Evolutionary conservation across 2,329 filamentous ascomycete genomes (phyloP), one percentile per base, ranked within the genome.

Genomic region (Cladobotryum mycophilum): DNA sequence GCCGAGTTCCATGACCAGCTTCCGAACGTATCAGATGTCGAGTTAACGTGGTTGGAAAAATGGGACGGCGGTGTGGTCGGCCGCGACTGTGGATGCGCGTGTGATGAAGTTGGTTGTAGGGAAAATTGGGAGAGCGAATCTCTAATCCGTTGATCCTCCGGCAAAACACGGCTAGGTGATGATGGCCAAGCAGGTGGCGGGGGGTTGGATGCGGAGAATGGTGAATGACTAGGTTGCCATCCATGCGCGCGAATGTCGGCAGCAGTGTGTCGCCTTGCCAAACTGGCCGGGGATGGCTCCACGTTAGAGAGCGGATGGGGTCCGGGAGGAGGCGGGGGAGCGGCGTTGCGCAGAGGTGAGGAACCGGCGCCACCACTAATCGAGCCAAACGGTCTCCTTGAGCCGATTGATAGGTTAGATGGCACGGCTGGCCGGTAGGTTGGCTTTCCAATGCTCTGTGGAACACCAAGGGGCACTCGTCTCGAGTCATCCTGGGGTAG

Each of bases 201-300:
- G 2, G 73, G 68, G 11, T 82, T 82, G 3, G 85, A 84, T 7
- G 79, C 76, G 62, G 83, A 53, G 36, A 62, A 87, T 11, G 85
- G 87, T 5, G 85, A 86, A 22, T 80, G 76, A 40, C 55, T 58
- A 7, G 76, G 76, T 55, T 84, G 85, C 83, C 88, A 92, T 36
- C 86, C 89, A 64, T 90, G 86, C 60, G 91, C 86, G 48, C 93
- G 85, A 59, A 99, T 97, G 65, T 99, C 93, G 52, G 93, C 93
- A 37, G 91, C 92, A 2, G 93, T 99, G 69, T 99, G 93, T 54
- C 92, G 82, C 56, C 92, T 84, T 41, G 84, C 81, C 43, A 96
- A 76, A 60, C 83, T 90, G 51, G 82, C 79, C 35, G 84, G 82
- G 34, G 82, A 79, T 22, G 79, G 76, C 59, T 84, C 76, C 33